Evolutionary conservation across 1,139 yeast genomes (phyloP).

Genomic region (Scheffersomyces stambukii): DNA sequence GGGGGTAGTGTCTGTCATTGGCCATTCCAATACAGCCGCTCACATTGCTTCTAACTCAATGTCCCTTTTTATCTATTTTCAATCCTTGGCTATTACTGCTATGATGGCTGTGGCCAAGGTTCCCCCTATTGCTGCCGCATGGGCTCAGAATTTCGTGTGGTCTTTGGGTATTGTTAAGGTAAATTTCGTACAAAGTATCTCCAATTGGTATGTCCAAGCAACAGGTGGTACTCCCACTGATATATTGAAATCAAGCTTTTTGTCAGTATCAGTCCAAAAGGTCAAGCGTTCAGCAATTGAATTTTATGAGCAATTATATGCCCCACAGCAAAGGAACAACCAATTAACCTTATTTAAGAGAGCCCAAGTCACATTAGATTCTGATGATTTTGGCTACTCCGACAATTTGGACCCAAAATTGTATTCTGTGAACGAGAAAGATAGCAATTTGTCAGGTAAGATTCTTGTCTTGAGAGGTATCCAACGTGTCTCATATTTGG

Average conservation of each 20-base stretch:
- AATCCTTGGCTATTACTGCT: constrained; percentile 84
- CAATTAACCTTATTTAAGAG: constrained; percentile 7
- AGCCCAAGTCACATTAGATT: constrained; percentile 24
- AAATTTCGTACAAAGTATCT: constrained; percentile 78
- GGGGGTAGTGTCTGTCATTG: constrained; percentile 80
- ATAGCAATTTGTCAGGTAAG: constrained; percentile 49
- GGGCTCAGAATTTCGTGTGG: constrained; percentile 98
- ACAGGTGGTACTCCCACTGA: constrained; percentile 89
- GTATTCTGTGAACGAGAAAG: constrained; percentile 73
- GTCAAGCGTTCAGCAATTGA: constrained; percentile 16
- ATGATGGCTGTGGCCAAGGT: constrained; percentile 94
- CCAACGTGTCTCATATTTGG: constrained; percentile 82
- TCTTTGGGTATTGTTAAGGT: constrained; percentile 84
- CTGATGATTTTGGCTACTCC: constrained; percentile 39
- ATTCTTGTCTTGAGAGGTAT: constrained; percentile 85
- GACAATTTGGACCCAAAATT: constrained; percentile 48
- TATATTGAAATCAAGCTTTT: constrained; percentile 50
- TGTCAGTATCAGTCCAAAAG: constrained; percentile 74
- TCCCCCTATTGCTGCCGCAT: constrained; percentile 97
- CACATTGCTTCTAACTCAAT: constrained; percentile 95
- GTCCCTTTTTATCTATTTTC: constrained; percentile 90
- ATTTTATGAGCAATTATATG: constrained; percentile 1
- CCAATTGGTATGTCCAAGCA: constrained; percentile 94
- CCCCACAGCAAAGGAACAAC: not conserved
- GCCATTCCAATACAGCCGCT: constrained; percentile 91